Conservation (phyloP, 495 filamentous ascomycete species). For the Penicillium goetzii region DNA sequence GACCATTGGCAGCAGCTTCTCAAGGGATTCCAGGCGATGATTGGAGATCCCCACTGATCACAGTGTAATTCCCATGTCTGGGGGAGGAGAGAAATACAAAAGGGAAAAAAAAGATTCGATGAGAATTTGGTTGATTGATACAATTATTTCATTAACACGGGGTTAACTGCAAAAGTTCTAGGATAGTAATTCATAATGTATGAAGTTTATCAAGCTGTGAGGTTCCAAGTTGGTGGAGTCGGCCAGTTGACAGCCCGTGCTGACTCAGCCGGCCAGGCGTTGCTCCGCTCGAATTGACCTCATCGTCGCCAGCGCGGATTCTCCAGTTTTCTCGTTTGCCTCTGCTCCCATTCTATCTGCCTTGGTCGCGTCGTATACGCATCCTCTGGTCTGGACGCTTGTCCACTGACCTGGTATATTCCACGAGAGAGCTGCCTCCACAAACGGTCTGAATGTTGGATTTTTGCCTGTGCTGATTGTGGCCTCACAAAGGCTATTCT, state of each 20-base stretch:
- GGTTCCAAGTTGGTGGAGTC: no score
- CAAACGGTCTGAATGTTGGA: constrained; percentile 18
- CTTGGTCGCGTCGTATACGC: constrained; percentile 13
- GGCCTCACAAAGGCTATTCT: constrained; percentile 6
- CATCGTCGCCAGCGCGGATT: constrained; percentile 24
- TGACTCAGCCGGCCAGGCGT: constrained; percentile 29
- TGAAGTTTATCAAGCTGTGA: no score
- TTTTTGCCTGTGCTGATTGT: constrained; percentile 17
- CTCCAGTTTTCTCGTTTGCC: constrained; percentile 16
- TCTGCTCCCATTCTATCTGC: constrained; percentile 15
- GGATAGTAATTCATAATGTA: no score
- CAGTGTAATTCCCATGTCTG: background rate
- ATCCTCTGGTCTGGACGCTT: constrained; percentile 27
- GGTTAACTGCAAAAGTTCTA: no score
- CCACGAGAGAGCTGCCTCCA: constrained; percentile 3
- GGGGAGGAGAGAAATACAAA: background rate
- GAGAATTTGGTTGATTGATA: no score
- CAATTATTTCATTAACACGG: no score
- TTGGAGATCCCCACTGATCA: constrained; percentile 43
- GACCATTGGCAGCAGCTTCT: constrained; percentile 51
- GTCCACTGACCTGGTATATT: background rate
- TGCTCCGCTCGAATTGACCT: constrained; percentile 28
- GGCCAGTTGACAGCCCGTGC: constrained; percentile 10
- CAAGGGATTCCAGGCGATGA: constrained; percentile 48
- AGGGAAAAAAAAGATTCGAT: no score